phyloP scores from a whole-genome alignment of 805 yeast genomes.

The Kurtzmaniella cleridarum region DNA sequence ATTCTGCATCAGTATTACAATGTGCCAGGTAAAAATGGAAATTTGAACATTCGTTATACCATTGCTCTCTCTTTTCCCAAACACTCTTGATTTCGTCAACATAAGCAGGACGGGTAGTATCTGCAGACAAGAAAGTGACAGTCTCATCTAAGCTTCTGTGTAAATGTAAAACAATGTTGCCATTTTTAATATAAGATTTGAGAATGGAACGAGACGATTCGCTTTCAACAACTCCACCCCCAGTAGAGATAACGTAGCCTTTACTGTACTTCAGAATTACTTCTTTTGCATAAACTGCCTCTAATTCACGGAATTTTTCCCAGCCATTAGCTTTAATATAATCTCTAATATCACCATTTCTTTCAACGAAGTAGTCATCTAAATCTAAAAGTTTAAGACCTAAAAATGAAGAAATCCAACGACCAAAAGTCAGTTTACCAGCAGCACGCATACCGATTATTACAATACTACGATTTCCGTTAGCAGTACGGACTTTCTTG shows the following conservation, averaged over 20 bases:
- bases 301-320: conserved; percentile 78
- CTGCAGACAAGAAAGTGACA: conserved; percentile 65
- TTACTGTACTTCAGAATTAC: conserved; percentile 33
- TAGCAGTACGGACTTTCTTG: conserved; percentile 14
- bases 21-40: conserved; percentile 72
- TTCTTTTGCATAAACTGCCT: conserved; percentile 50
- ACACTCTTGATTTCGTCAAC: conserved; percentile 74
- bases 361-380: conserved; percentile 62
- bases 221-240: conserved; percentile 93
- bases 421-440: conserved; percentile 84
- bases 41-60: conserved; percentile 79
- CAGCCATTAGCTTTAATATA: conserved; percentile 68
- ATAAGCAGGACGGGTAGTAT: conserved; percentile 85
- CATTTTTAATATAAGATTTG: conserved; percentile 45
- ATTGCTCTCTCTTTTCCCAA: conserved; percentile 74
- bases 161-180: conserved; percentile 83
- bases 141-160: conserved; percentile 85
- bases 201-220: conserved; percentile 60
- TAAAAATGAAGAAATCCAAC: conserved; percentile 66
- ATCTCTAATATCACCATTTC: conserved; percentile 49
- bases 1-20: conserved; percentile 51
- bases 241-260: conserved; percentile 79
- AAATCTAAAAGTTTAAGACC: conserved; percentile 71
- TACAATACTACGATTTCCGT: conserved; percentile 55
- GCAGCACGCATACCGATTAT: conserved; percentile 98